These are phyloP conservation scores for Colletotrichum sp. DNA, from an alignment of 2,329 filamentous ascomycete species.

Conservation along the genomic window DNA sequence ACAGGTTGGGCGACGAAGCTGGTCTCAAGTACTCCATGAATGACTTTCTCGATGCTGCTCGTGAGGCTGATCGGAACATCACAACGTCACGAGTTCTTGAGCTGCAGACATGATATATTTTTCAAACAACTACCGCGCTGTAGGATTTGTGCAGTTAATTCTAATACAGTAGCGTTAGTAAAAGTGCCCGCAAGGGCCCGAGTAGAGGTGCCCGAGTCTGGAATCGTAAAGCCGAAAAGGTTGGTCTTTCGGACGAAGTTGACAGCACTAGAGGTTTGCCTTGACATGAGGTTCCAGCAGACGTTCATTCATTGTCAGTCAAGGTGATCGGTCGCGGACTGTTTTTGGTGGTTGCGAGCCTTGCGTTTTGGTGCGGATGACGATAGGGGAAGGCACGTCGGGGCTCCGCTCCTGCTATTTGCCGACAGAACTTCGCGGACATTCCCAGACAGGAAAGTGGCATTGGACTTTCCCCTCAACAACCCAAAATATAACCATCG, in stretches of 20 bases:
- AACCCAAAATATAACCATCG: neutral
- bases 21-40: neutral
- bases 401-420: neutral
- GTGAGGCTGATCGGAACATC: neutral
- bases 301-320: neutral
- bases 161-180: too few relatives aligned
- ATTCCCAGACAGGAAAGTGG: neutral
- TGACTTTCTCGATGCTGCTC: neutral
- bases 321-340: neutral
- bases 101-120: neutral
- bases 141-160: too few relatives aligned
- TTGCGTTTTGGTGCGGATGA: neutral
- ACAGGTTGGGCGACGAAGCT: neutral
- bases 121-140: fast-evolving
- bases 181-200: too few relatives aligned
- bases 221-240: neutral
- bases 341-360: neutral
- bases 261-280: neutral
- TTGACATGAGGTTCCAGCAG: neutral
- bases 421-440: too few relatives aligned
- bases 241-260: neutral
- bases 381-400: neutral
- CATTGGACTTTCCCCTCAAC: neutral
- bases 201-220: neutral
- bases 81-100: neutral